Evolutionary conservation across 78 protist genomes (phyloP).

Genomic region (Dictyostelium firmibasis): DNA sequence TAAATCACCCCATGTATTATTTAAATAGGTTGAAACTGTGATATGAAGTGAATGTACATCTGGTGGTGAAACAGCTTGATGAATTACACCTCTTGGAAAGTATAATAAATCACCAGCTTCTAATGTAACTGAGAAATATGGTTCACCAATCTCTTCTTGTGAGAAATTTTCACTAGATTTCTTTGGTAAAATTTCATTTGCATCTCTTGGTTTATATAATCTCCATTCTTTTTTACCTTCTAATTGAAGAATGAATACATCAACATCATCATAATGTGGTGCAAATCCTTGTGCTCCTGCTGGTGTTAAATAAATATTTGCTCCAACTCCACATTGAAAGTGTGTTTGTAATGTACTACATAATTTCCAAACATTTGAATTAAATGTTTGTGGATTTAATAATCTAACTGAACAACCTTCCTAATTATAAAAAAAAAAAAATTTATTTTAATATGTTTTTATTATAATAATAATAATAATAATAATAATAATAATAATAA

Average conservation of each 20-base stretch:
- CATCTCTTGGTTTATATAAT: conserved; percentile 66
- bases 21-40: conserved; percentile 86
- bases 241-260: conserved; percentile 91
- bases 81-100: conserved; percentile 94
- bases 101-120: conserved; percentile 93
- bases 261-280: conserved; percentile 96
- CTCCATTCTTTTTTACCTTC: conserved; percentile 93
- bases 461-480: too few relatives aligned
- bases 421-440: not conserved
- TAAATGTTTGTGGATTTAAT: conserved; percentile 79
- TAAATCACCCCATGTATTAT: conserved; percentile 82
- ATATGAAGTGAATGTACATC: conserved; percentile 85
- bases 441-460: too few relatives aligned
- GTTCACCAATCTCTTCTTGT: conserved; percentile 87
- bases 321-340: conserved; percentile 84
- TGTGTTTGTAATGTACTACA: conserved; percentile 76
- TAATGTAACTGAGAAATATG: conserved; percentile 64
- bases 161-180: conserved; percentile 69
- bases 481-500: too few relatives aligned
- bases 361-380: conserved; percentile 60
- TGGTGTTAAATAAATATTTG: conserved; percentile 94
- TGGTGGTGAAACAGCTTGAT: conserved; percentile 83
- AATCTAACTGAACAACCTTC: conserved; percentile 89
- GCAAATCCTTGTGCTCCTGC: conserved; percentile 92
- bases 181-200: conserved; percentile 24